Evolutionary conservation across 495 filamentous ascomycete genomes (phyloP).

Genomic region (Podospora conica): DNA sequence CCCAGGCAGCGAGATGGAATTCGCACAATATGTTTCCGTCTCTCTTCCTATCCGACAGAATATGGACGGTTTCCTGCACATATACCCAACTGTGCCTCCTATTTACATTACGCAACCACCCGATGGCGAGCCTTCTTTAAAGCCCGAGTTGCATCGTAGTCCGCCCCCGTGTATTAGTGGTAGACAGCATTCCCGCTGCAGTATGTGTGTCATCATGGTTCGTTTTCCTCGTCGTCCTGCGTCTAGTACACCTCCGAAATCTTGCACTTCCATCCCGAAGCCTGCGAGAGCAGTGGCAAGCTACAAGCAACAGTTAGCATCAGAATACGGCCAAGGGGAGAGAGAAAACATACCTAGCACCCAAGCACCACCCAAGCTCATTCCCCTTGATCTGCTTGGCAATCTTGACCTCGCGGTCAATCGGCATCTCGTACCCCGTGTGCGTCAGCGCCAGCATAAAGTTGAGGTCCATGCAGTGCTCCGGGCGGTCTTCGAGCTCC

Average conservation of each 20-base stretch:
- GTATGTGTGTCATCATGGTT: background rate
- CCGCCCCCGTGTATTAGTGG: background rate
- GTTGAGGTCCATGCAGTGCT: slow-evolving; percentile 89
- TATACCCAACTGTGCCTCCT: background rate
- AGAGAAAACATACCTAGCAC: slow-evolving; percentile 67
- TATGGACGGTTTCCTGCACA: background rate
- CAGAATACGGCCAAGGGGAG: background rate
- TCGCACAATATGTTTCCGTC: background rate
- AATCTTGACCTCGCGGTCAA: slow-evolving; percentile 91
- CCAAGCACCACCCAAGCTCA: slow-evolving; percentile 96
- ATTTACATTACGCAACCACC: background rate
- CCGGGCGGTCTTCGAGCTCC: slow-evolving; percentile 72
- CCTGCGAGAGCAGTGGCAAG: slow-evolving; percentile 39
- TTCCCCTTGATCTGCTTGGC: slow-evolving; percentile 98
- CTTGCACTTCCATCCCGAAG: slow-evolving; percentile 47
- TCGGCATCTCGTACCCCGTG: slow-evolving; percentile 96
- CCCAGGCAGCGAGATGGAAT: background rate
- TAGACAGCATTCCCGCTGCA: background rate
- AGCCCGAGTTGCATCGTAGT: background rate
- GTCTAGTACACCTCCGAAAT: slow-evolving; percentile 37
- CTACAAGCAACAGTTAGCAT: slow-evolving; percentile 41
- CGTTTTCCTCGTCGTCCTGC: background rate
- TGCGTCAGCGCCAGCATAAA: slow-evolving; percentile 91
- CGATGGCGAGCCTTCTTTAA: background rate
- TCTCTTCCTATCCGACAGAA: background rate